A percentile compares a stretch with the other conserved stretches of the same genome.
These are phyloP conservation scores for Salix udensis DNA, from an alignment of 345 rosid genomes.

Conservation along the genomic window DNA sequence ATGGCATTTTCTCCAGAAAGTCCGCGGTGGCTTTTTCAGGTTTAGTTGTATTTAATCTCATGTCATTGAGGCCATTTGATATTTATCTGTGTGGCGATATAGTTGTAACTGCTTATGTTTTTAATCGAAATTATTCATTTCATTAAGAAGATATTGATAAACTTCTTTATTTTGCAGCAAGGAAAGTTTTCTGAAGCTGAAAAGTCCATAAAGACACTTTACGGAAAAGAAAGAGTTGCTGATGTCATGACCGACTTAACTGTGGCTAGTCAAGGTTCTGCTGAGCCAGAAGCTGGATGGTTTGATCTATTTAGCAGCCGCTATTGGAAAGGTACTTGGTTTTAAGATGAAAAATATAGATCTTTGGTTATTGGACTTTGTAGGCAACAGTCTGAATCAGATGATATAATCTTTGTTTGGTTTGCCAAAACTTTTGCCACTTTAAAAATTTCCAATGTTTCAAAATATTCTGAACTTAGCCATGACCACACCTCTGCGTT, in stretches of 20 bases:
- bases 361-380: not conserved
- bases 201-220: constrained; percentile 69
- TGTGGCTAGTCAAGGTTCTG: constrained; percentile 58
- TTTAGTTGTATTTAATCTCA: constrained; percentile 18
- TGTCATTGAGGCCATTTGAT: constrained; percentile 1
- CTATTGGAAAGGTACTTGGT: constrained; percentile 74
- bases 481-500: not conserved
- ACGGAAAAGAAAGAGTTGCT: constrained; percentile 86
- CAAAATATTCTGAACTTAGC: not conserved
- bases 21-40: constrained; percentile 99
- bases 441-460: not conserved
- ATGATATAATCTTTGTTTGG: not conserved
- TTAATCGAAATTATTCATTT: not conserved
- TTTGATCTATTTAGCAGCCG: constrained; percentile 87
- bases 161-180: constrained; percentile 50
- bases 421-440: not conserved
- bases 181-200: constrained; percentile 78
- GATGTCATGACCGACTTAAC: constrained; percentile 77
- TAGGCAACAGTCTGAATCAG: not conserved
- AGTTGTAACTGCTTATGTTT: not conserved
- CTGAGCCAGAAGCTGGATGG: constrained; percentile 98
- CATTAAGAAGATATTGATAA: not conserved
- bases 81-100: not conserved
- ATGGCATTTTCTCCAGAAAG: constrained; percentile 96
- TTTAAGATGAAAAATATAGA: not conserved